phyloP scores from a whole-genome alignment of 257 asterid species.

The Solanum sejunctum region DNA sequence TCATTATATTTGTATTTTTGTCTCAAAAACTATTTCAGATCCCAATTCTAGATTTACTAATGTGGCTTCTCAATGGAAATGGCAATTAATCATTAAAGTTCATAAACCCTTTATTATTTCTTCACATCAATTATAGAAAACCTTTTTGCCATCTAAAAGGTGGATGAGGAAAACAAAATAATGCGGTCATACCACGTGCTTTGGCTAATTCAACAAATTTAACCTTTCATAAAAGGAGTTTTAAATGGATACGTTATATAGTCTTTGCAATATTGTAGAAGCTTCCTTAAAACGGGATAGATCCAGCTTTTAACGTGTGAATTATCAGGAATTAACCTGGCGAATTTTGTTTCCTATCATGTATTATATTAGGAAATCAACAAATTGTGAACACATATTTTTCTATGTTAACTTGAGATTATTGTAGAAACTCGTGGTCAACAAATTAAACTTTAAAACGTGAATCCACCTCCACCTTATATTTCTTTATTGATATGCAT shows the following conservation, averaged over 20 bases:
- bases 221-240: not conserved
- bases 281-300: not conserved
- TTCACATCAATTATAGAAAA: not conserved
- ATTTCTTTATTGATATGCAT: not conserved
- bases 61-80: not conserved
- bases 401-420: not conserved
- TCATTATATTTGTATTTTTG: not conserved
- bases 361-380: not conserved
- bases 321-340: not conserved
- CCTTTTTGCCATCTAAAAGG: not conserved
- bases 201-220: not conserved
- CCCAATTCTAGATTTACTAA: not conserved
- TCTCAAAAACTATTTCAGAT: not conserved
- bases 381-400: not conserved
- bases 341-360: fast-evolving
- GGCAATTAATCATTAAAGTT: not conserved
- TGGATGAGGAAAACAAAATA: not conserved
- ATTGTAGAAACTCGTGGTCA: fast-evolving
- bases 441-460: not conserved
- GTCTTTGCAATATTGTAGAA: not conserved
- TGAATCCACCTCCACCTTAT: not conserved
- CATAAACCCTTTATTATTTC: not conserved
- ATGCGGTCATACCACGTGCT: not conserved
- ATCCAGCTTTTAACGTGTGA: not conserved
- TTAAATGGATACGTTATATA: not conserved